These are phyloP conservation scores for Hygrocybe coccinea DNA, from an alignment of 768 basidiomycete genomes.

Conservation along the genomic window DNA sequence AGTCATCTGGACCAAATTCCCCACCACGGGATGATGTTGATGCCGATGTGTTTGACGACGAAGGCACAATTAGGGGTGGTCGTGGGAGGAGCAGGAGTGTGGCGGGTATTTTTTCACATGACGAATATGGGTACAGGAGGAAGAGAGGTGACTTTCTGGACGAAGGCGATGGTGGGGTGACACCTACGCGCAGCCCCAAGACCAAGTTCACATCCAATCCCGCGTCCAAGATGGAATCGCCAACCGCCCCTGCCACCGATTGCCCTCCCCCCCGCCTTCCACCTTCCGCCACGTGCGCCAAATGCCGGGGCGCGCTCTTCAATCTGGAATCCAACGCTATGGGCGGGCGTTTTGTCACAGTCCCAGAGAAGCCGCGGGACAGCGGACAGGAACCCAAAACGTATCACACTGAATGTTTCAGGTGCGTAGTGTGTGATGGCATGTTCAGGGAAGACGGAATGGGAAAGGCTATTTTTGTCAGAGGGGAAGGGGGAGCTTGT, in stretches of 20 bases:
- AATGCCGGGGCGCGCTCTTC: conserved; percentile 57
- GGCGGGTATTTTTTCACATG: conserved; percentile 13
- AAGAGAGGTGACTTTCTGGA: conserved; percentile 26
- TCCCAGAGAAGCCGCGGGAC: conserved; percentile 46
- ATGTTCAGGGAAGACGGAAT: conserved; percentile 56
- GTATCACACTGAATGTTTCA: conserved; percentile 76
- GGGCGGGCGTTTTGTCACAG: conserved; percentile 50
- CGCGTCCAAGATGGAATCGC: background rate
- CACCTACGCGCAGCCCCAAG: conserved; percentile 30
- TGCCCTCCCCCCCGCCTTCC: background rate
- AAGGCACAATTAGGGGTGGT: conserved; percentile 9
- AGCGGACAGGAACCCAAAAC: conserved; percentile 44
- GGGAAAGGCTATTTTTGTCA: conserved; percentile 69
- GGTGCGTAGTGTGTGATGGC: conserved; percentile 60
- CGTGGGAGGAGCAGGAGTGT: conserved; percentile 7
- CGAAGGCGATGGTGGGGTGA: conserved; percentile 18
- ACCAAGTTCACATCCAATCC: background rate
- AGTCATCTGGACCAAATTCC: conserved; percentile 49
- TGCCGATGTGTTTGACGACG: conserved; percentile 21
- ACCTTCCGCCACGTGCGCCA: conserved; percentile 41
- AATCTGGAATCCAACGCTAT: conserved; percentile 47
- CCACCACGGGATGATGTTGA: conserved; percentile 35
- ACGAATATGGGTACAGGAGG: conserved; percentile 18
- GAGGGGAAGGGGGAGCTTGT: conserved; percentile 58
- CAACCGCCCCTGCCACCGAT: background rate